phyloP scores from a whole-genome alignment of 2,329 filamentous ascomycete species.

The Fusarium albosuccineum region DNA sequence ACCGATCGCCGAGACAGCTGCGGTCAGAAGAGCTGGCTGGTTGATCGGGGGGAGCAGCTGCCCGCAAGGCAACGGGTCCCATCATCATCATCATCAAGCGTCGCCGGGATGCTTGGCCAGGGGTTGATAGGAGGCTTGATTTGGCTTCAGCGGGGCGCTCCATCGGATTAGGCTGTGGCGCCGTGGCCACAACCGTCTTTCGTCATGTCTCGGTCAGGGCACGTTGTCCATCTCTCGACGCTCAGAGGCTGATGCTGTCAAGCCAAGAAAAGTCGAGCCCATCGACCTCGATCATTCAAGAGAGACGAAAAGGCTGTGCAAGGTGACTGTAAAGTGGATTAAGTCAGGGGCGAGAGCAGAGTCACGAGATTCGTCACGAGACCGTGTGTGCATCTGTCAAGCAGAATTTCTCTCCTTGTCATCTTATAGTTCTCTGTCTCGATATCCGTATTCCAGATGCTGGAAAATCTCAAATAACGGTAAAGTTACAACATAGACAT shows the following conservation, averaged over 20 bases:
- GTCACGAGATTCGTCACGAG: conserved; percentile 24
- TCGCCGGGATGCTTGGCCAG: conserved; percentile 26
- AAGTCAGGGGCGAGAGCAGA: conserved; percentile 17
- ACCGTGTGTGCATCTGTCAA: conserved; percentile 3
- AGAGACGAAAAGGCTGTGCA: conserved; percentile 18
- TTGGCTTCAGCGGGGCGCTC: conserved; percentile 26
- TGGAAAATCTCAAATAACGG: too few species aligned
- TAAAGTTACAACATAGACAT: too few species aligned
- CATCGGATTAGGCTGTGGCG: conserved; percentile 32
- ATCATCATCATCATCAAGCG: conserved; percentile 29
- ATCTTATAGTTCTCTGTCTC: too few species aligned
- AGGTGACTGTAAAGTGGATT: conserved; percentile 4
- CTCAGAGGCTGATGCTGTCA: conserved; percentile 34
- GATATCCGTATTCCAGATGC: too few species aligned
- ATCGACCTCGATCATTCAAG: conserved; percentile 11
- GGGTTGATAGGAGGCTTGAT: conserved; percentile 16
- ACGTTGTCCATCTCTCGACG: conserved; percentile 34
- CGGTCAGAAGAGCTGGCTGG: conserved; percentile 10
- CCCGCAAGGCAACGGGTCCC: conserved; percentile 5
- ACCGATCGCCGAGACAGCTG: conserved; percentile 17
- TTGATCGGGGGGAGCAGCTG: conserved; percentile 6
- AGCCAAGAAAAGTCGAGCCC: conserved; percentile 24
- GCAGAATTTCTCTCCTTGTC: too few species aligned
- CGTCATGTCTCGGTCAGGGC: conserved; percentile 36
- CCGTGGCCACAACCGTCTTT: conserved; percentile 23